Evolutionary conservation across 768 basidiomycete genomes (phyloP).

Genomic region (Leccinellum rugosiceps): DNA sequence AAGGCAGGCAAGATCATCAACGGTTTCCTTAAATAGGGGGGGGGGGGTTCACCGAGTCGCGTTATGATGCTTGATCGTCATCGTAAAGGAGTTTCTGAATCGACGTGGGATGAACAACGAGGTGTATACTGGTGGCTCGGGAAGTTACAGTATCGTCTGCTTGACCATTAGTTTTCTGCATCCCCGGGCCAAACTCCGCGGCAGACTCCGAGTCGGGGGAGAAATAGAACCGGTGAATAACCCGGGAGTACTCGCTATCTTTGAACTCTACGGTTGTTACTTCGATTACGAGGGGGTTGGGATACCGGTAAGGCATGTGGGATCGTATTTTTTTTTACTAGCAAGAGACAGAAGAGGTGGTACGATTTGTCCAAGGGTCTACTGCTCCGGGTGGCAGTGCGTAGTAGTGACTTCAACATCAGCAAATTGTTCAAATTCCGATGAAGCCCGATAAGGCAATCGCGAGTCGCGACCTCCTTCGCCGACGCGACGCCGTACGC

Average conservation of each 20-base stretch:
- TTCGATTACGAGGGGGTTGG: slow-evolving; percentile 93
- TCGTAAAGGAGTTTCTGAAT: slow-evolving; percentile 86
- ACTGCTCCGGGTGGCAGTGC: no score
- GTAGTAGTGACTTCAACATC: no score
- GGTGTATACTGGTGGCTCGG: slow-evolving; percentile 93
- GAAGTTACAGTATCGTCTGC: slow-evolving; percentile 93
- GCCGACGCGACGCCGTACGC: no score
- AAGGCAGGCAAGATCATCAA: slow-evolving; percentile 76
- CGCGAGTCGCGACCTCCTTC: no score
- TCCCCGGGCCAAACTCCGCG: slow-evolving; percentile 86
- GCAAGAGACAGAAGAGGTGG: slow-evolving; percentile 84
- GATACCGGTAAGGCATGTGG: slow-evolving; percentile 83
- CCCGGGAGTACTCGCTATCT: slow-evolving; percentile 89
- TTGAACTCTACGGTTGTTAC: slow-evolving; percentile 88
- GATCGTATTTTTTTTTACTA: slow-evolving; percentile 88
- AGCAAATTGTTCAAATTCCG: no score
- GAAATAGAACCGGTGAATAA: slow-evolving; percentile 88
- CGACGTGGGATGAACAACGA: slow-evolving; percentile 97
- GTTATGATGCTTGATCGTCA: slow-evolving; percentile 77
- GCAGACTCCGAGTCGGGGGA: slow-evolving; percentile 79
- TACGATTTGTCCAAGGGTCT: slow-evolving; percentile 50
- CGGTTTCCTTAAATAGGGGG: slow-evolving; percentile 61
- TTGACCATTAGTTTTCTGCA: slow-evolving; percentile 92
- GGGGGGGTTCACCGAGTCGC: slow-evolving; percentile 66
- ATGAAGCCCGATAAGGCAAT: no score